Evolutionary conservation across 2,329 filamentous ascomycete genomes (phyloP).

Genomic region (Albifimbria verrucaria): DNA sequence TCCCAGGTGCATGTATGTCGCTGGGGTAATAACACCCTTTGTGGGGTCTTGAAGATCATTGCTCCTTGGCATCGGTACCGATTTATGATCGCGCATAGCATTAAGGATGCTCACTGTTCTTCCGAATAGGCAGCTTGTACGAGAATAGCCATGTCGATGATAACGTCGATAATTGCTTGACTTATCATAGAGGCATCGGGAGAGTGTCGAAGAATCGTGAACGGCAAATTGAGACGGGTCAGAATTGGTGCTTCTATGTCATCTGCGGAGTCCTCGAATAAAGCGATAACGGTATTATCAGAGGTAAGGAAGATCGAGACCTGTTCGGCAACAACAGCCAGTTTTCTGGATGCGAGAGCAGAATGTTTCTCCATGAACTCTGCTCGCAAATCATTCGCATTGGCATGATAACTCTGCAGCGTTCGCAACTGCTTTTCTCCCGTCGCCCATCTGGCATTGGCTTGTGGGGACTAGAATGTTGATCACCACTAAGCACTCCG

Average conservation of each 20-base stretch:
- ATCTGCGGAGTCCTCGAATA: conserved; percentile 86
- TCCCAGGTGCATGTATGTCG: conserved; percentile 83
- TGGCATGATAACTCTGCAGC: conserved; percentile 79
- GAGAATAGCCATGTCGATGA: conserved; percentile 87
- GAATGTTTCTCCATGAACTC: conserved; percentile 87
- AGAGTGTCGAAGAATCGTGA: conserved; percentile 81
- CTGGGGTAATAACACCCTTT: conserved; percentile 68
- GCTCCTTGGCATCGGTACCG: conserved; percentile 44
- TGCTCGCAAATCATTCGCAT: conserved; percentile 77
- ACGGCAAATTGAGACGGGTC: conserved; percentile 67
- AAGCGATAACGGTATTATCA: conserved; percentile 92
- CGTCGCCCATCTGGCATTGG: conserved; percentile 26
- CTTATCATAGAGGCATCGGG: conserved; percentile 86
- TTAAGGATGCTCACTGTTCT: conserved; percentile 82
- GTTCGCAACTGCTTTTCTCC: conserved; percentile 53
- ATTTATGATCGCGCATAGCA: conserved; percentile 79
- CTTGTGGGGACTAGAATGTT: no score
- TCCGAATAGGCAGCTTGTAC: conserved; percentile 84
- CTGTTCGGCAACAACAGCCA: conserved; percentile 85
- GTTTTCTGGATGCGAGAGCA: conserved; percentile 63
- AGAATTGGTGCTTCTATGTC: conserved; percentile 86
- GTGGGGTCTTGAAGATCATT: conserved; percentile 44
- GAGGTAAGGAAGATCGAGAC: conserved; percentile 84
- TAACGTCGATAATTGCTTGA: conserved; percentile 88
- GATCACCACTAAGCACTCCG: no score